phyloP scores from a whole-genome alignment of 2,329 filamentous ascomycete species.

The Mariannaea sp. region DNA sequence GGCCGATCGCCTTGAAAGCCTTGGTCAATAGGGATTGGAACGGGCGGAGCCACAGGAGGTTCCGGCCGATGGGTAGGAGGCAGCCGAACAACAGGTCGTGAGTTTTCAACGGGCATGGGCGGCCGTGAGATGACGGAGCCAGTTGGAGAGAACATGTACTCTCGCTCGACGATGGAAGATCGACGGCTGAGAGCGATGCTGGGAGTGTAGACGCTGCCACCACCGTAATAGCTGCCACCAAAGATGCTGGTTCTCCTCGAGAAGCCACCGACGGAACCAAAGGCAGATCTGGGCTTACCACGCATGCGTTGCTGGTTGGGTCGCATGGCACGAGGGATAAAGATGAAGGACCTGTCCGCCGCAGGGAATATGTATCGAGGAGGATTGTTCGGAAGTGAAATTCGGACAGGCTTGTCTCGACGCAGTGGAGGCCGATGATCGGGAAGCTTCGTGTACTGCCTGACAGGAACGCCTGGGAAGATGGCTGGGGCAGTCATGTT shows the following conservation, averaged over 20 bases:
- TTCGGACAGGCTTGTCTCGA: constrained; percentile 93
- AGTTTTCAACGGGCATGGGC: constrained; percentile 62
- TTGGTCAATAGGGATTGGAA: constrained; percentile 17
- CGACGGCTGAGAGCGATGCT: constrained; percentile 87
- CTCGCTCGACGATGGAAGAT: constrained; percentile 74
- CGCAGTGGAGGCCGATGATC: constrained; percentile 93
- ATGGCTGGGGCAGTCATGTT: constrained; percentile 72
- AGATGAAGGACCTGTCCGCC: constrained; percentile 91
- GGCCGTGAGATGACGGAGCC: constrained; percentile 76
- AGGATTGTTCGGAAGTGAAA: constrained; percentile 80
- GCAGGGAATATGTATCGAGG: constrained; percentile 92
- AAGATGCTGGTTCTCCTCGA: constrained; percentile 87
- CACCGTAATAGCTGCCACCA: constrained; percentile 61
- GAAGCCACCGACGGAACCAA: constrained; percentile 68
- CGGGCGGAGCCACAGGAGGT: constrained; percentile 24
- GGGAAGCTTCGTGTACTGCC: constrained; percentile 90
- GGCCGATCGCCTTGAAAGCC: constrained; percentile 22
- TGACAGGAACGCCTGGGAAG: constrained; percentile 78
- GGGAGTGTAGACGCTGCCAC: constrained; percentile 74
- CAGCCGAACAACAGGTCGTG: constrained; percentile 79
- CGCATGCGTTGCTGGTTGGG: constrained; percentile 83
- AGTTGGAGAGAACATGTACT: constrained; percentile 78
- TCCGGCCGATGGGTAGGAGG: constrained; percentile 62
- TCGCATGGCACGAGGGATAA: constrained; percentile 90
- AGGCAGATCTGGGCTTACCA: constrained; percentile 73